phyloP scores from a whole-genome alignment of 345 rosid species.

The Eucalyptus erythrocorys region DNA sequence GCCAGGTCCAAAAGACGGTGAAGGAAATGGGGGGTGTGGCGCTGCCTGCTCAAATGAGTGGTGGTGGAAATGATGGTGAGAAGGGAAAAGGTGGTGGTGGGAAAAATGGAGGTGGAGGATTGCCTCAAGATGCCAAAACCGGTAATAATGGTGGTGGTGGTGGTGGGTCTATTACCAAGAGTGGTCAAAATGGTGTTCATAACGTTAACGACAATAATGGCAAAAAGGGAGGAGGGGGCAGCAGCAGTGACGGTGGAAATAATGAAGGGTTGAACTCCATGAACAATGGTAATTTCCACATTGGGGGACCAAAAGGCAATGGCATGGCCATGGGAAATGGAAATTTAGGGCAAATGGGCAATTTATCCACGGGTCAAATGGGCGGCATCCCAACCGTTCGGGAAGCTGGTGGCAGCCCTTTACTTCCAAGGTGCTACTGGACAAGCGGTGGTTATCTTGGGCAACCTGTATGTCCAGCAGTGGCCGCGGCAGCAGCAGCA shows the following conservation, averaged over 20 bases:
- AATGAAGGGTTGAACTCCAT: constrained; percentile 10
- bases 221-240: constrained; percentile 28
- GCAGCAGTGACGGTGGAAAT: constrained; percentile 17
- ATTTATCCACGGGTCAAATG: not conserved
- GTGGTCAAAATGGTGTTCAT: constrained; percentile 16
- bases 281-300: constrained; percentile 29
- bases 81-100: constrained; percentile 20
- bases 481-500: not conserved
- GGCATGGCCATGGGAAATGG: not conserved
- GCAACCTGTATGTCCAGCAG: constrained; percentile 38
- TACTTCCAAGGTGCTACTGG: constrained; percentile 6
- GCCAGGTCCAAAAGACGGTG: constrained; percentile 42
- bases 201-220: not conserved
- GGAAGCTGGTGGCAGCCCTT: not conserved
- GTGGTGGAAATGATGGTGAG: constrained; percentile 17
- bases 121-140: not conserved
- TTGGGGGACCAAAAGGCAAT: constrained; percentile 26
- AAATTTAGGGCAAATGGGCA: constrained; percentile 34
- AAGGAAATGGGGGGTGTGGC: constrained; percentile 6
- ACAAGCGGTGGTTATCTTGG: constrained; percentile 48
- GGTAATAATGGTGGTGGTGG: constrained; percentile 20
- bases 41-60: constrained; percentile 21
- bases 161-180: constrained; percentile 5
- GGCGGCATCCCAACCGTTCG: constrained; percentile 45
- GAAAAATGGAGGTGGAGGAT: constrained; percentile 15